Conservation (phyloP, 2,329 filamentous ascomycete species). For the Macrophomina pseudophaseolina region DNA sequence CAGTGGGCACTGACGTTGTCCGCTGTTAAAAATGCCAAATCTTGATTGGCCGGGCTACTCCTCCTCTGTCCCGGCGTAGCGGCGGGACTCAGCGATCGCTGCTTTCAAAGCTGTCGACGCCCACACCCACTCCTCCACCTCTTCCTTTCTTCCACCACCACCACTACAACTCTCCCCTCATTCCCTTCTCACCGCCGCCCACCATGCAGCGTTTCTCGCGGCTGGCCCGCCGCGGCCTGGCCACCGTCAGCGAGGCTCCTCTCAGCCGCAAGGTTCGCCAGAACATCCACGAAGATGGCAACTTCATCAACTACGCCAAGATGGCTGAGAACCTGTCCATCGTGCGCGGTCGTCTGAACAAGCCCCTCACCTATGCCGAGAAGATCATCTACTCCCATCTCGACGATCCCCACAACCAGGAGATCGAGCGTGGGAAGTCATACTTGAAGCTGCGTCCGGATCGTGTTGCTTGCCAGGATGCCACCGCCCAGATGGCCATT, state of each 20-base stretch:
- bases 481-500: slow-evolving; percentile 99
- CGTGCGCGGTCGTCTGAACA: slow-evolving; percentile 87
- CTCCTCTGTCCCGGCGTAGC: background rate
- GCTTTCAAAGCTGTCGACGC: slow-evolving; percentile 5
- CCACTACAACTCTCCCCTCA: slow-evolving; percentile 36
- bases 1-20: slow-evolving; percentile 1
- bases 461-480: slow-evolving; percentile 98
- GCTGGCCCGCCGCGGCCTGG: slow-evolving; percentile 70
- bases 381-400: slow-evolving; percentile 99
- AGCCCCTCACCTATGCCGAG: slow-evolving; percentile 92
- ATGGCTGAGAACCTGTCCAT: slow-evolving; percentile 97
- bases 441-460: slow-evolving; percentile 97
- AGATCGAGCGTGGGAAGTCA: slow-evolving; percentile 92
- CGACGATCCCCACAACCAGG: slow-evolving; percentile 94
- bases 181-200: slow-evolving; percentile 43
- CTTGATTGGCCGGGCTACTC: slow-evolving; percentile 10
- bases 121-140: slow-evolving; percentile 22
- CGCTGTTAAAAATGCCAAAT: background rate
- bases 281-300: slow-evolving; percentile 93
- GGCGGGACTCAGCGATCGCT: background rate
- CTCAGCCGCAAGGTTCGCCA: slow-evolving; percentile 97
- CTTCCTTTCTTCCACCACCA: slow-evolving; percentile 34
- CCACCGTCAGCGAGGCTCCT: slow-evolving; percentile 82
- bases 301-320: slow-evolving; percentile 99
- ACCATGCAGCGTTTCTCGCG: slow-evolving; percentile 75